A percentile compares a stretch with the other conserved stretches of the same genome.
Conservation (phyloP, 2,329 filamentous ascomycete genomes). For the Rhexocercosporidium sp. region DNA sequence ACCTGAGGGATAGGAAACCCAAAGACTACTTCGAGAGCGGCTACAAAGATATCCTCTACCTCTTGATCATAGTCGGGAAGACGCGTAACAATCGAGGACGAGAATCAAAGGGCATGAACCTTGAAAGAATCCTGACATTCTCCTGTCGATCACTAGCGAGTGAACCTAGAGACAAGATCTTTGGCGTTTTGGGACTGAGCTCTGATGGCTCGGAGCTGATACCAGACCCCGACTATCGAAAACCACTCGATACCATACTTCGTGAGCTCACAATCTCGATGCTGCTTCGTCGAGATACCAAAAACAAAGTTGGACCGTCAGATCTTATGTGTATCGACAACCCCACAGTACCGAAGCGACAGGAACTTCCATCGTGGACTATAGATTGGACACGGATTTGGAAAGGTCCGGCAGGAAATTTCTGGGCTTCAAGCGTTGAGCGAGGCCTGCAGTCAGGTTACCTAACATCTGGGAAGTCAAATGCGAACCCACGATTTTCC, state of each 20-base stretch:
- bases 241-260: slow-evolving; percentile 2
- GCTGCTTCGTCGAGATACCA: neutral
- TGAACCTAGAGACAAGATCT: slow-evolving; percentile 16
- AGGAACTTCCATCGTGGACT: neutral
- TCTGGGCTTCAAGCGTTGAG: neutral
- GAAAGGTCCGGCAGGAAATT: neutral
- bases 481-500: neutral
- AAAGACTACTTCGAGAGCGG: slow-evolving; percentile 2
- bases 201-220: slow-evolving; percentile 16
- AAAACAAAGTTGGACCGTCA: neutral
- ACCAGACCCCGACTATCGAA: slow-evolving; percentile 12
- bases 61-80: slow-evolving; percentile 1
- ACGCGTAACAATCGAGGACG: neutral
- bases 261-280: neutral
- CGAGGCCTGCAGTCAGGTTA: slow-evolving; percentile 4
- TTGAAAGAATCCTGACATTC: slow-evolving; percentile 4
- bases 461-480: neutral
- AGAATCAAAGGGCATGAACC: neutral
- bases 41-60: neutral
- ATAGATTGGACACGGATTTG: slow-evolving; percentile 4
- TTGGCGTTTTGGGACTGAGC: slow-evolving; percentile 8
- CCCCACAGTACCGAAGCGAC: neutral
- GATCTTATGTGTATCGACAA: slow-evolving; percentile 14
- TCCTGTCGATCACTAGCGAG: slow-evolving; percentile 13
- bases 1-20: neutral